Percentiles rank a stretch among this genome's conserved stretches.
These are phyloP conservation scores for Fusarium chuoi DNA, from an alignment of 2,329 filamentous ascomycete genomes.

Conservation along the genomic window DNA sequence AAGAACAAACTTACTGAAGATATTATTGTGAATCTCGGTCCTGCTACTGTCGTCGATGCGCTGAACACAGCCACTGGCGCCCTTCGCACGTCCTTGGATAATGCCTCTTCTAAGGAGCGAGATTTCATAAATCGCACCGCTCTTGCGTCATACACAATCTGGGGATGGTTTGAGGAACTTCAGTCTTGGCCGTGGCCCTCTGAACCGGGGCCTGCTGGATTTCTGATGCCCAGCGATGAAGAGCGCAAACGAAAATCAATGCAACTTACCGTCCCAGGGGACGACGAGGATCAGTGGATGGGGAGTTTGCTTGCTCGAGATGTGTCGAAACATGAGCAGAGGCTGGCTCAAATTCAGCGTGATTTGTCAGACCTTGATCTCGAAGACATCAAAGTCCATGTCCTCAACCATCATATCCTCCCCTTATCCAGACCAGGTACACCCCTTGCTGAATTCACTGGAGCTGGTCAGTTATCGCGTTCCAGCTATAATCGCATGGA, in stretches of 20 bases:
- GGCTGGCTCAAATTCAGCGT: constrained; percentile 77
- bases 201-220: constrained; percentile 61
- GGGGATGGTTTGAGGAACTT: constrained; percentile 81
- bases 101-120: constrained; percentile 72
- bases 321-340: constrained; percentile 74
- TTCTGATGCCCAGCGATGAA: constrained; percentile 57
- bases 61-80: constrained; percentile 64
- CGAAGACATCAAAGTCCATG: constrained; percentile 89
- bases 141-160: constrained; percentile 74
- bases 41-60: constrained; percentile 68
- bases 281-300: constrained; percentile 60
- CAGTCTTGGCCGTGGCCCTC: constrained; percentile 67
- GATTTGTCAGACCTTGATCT: constrained; percentile 77
- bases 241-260: constrained; percentile 54
- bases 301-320: constrained; percentile 75
- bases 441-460: constrained; percentile 48
- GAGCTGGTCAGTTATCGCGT: constrained; percentile 54
- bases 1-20: constrained; percentile 62
- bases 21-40: constrained; percentile 69
- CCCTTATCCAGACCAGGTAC: constrained; percentile 56
- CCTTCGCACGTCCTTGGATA: constrained; percentile 69
- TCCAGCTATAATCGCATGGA: constrained; percentile 78
- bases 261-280: constrained; percentile 34
- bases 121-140: constrained; percentile 78
- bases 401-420: constrained; percentile 82